phyloP scores from a whole-genome alignment of 306 rosid genomes.

The Acacia melanoxylon region DNA sequence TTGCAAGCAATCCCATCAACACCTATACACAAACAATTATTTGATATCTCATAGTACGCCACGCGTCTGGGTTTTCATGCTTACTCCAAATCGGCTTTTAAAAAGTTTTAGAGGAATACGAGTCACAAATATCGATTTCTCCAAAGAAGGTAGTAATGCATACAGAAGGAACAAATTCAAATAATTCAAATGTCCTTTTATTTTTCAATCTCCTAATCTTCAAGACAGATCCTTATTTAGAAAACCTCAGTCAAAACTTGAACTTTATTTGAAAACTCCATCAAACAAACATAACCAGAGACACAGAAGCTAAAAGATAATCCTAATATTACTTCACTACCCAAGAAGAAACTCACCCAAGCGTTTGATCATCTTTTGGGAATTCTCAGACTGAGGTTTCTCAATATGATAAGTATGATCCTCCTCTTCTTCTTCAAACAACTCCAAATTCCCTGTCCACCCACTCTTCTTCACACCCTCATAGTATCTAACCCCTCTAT shows the following conservation, averaged over 20 bases:
- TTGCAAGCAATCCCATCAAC: no score
- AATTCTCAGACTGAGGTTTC: slow-evolving; percentile 17
- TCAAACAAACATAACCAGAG: background rate
- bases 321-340: background rate
- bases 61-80: no score
- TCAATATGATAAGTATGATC: slow-evolving; percentile 36
- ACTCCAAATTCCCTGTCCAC: slow-evolving; percentile 40
- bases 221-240: no score
- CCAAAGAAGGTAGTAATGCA: no score
- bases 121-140: no score
- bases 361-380: slow-evolving; percentile 25
- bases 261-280: background rate
- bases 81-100: no score
- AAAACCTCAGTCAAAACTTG: background rate
- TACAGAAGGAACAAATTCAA: no score
- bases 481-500: slow-evolving; percentile 32
- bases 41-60: no score
- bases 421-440: slow-evolving; percentile 42
- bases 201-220: no score
- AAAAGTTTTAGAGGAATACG: no score
- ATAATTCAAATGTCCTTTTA: no score
- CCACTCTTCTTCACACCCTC: slow-evolving; percentile 39
- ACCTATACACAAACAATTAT: no score
- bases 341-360: slow-evolving; percentile 28
- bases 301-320: background rate